Evolutionary conservation across 257 asterid genomes (phyloP), one percentile per base, ranked within the genome.

Genomic region (Nicotiana attenuata): DNA sequence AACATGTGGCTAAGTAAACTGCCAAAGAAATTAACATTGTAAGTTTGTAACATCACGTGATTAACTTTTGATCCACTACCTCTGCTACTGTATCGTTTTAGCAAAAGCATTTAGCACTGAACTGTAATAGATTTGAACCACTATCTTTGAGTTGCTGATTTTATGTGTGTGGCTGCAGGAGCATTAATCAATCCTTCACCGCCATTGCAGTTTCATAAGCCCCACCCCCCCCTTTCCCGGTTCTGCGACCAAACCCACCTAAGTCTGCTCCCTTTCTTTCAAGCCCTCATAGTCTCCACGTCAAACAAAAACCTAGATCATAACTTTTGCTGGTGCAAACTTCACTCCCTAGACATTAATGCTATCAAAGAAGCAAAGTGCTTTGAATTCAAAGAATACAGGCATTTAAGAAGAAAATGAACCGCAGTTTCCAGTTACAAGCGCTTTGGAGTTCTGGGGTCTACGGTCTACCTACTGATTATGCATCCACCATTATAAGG

Each of bases 401-500:
- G 16, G 22, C 63, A 24, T 47, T 73, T 73, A 73, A 71, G 61
- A 71, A 71, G 59, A 41, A 71, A 71, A 71, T 45, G 57, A 71
- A 20, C 78, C 20, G 0, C 59, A 45, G 35, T 45, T 45, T 71
- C 60, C 13, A 71, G 35, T 7, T 45, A 45, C 35, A 71, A 71
- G 59, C 13, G 35, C 14, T 45, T 71, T 22, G 20, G 35, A 69
- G 60, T 35, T 45, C 22, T 0, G 7, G 60, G 59, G 38, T 33
- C 6, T 38, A 8, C 11, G 10, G 50, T 47, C 41, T 4, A 47
- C 24, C 79, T 47, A 14, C 5, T 20, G 38, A 73, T 14, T 73
- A 45, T 14, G 31, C 0, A 41, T 73, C 78, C 61, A 73, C 0
- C 61, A 22, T 22, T 47, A 41, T 73, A 45, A 73, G 1, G 79